phyloP scores from a whole-genome alignment of 139 green algal species.

The Coelastrella sp. region DNA sequence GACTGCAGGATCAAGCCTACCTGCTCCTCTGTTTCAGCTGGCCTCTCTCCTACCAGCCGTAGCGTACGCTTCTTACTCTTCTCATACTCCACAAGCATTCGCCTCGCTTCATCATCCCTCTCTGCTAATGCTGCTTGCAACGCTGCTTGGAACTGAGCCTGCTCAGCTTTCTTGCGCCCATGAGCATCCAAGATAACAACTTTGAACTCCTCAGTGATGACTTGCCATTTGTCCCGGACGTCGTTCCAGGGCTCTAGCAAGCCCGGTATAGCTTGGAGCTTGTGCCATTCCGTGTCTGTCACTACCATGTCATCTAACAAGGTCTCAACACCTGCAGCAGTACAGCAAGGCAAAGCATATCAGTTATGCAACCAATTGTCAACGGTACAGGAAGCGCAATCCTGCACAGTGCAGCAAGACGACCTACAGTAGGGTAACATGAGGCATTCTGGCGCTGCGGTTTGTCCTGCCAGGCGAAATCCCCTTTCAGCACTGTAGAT shows the following conservation, averaged over 20 bases:
- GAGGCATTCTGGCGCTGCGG: too few species aligned
- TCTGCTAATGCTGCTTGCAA: constrained; percentile 32
- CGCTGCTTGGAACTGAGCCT: constrained; percentile 58
- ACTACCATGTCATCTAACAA: constrained; percentile 82
- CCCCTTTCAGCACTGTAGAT: too few species aligned
- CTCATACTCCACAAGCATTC: constrained; percentile 68
- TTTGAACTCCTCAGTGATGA: constrained; percentile 82
- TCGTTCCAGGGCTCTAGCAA: constrained; percentile 79
- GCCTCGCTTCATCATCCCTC: constrained; percentile 33
- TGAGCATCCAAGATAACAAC: constrained; percentile 74
- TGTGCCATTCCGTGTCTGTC: constrained; percentile 75
- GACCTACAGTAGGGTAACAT: too few species aligned
- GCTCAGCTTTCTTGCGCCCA: constrained; percentile 75
- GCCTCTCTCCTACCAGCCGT: constrained; percentile 53
- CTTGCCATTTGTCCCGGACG: constrained; percentile 75
- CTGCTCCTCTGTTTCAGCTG: constrained; percentile 51
- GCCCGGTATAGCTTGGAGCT: constrained; percentile 66
- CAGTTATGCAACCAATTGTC: too few species aligned
- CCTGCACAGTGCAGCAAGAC: too few species aligned
- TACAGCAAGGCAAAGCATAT: not conserved
- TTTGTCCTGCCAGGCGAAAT: too few species aligned
- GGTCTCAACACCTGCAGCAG: constrained; percentile 51
- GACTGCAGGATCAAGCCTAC: not conserved
- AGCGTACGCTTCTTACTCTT: constrained; percentile 73
- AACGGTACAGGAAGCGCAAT: too few species aligned